Evolutionary conservation across 2,329 filamentous ascomycete genomes (phyloP).

Genomic region (Colletotrichum sp.): DNA sequence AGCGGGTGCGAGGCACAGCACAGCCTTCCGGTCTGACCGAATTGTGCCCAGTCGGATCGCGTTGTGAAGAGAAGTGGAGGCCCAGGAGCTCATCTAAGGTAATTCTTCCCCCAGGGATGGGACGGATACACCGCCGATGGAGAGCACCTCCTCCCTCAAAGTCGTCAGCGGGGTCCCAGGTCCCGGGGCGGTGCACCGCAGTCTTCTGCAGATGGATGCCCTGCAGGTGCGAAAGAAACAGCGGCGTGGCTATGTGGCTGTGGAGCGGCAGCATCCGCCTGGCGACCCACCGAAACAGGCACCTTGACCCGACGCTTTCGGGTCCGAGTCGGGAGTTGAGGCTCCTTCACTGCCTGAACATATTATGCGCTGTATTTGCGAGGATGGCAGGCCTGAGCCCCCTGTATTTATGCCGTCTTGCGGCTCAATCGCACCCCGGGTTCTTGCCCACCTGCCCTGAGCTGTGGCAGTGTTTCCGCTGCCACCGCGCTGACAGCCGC

Average conservation of each 20-base stretch:
- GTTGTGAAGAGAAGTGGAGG: not conserved
- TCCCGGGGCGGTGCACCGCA: not conserved
- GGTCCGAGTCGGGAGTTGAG: not conserved
- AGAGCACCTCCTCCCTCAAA: not conserved
- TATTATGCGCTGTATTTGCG: not conserved
- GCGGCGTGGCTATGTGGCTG: not conserved
- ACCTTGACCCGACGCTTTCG: not conserved
- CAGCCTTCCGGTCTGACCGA: not conserved
- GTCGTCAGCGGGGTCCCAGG: not conserved
- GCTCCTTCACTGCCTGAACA: not conserved
- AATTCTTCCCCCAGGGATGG: not conserved
- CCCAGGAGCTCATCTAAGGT: not conserved
- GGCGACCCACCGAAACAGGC: not conserved
- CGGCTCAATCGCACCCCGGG: not conserved
- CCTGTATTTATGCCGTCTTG: not conserved
- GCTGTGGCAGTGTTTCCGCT: not conserved
- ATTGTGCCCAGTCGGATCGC: not conserved
- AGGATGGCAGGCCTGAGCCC: not conserved
- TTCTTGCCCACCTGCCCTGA: not conserved
- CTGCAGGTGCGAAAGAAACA: not conserved
- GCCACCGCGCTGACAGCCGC: not conserved
- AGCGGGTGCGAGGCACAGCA: not conserved
- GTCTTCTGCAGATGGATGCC: not conserved
- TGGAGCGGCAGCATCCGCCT: conserved; percentile 11
- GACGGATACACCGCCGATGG: not conserved